These are phyloP conservation scores for Globisporangium acanthophoron DNA, from an alignment of 352 stramenopile species.

Conservation along the genomic window DNA sequence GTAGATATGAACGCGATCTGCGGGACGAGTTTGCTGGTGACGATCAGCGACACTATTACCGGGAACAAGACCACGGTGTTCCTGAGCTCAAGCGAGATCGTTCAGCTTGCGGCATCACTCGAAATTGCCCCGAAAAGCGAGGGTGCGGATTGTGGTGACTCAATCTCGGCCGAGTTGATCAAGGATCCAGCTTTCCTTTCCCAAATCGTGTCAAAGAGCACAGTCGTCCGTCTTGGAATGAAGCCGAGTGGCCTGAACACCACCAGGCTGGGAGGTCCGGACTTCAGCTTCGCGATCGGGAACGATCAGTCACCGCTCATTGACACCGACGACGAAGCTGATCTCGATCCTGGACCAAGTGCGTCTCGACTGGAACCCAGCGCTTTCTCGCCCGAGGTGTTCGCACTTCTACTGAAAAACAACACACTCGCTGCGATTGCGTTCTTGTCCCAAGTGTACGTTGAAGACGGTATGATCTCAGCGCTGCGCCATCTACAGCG, in stretches of 20 bases:
- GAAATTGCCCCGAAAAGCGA: not conserved
- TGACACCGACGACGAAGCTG: not conserved
- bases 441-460: constrained; percentile 41
- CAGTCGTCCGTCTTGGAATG: constrained; percentile 25
- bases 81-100: constrained; percentile 8
- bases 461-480: constrained; percentile 28
- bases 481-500: constrained; percentile 39
- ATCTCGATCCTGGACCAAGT: not conserved
- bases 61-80: constrained; percentile 11
- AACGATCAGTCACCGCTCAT: not conserved
- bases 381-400: constrained; percentile 13
- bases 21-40: constrained; percentile 17
- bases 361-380: not conserved
- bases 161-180: constrained; percentile 9
- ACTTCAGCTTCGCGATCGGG: not conserved
- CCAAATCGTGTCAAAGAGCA: constrained; percentile 21
- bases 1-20: constrained; percentile 22
- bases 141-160: not conserved
- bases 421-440: constrained; percentile 26
- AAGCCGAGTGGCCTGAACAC: constrained; percentile 13
- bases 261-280: not conserved
- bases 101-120: constrained; percentile 1
- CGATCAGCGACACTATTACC: constrained; percentile 9
- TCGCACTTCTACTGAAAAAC: constrained; percentile 19
- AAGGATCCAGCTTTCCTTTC: constrained; percentile 30